Percentiles rank a stretch among this genome's conserved stretches.
Conservation (phyloP, 2,329 filamentous ascomycete species). For the Fusarium coffeatum region DNA sequence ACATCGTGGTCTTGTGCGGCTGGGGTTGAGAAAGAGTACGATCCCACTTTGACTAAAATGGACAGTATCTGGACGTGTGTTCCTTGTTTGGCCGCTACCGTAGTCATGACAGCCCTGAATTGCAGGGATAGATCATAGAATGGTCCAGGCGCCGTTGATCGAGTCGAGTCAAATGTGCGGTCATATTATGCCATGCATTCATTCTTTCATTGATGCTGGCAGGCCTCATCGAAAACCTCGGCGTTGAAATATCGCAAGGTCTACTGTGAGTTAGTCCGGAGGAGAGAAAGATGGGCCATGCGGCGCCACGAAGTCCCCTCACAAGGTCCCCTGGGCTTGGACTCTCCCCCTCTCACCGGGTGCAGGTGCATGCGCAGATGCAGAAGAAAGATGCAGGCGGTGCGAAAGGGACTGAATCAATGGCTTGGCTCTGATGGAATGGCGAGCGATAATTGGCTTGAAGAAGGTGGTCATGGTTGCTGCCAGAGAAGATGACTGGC, state of each 20-base stretch:
- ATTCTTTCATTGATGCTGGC: constrained; percentile 13
- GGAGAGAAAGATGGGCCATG: constrained; percentile 5
- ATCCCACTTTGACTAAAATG: constrained; percentile 33
- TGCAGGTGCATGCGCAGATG: constrained; percentile 35
- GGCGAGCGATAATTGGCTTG: constrained; percentile 16
- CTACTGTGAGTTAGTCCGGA: constrained; percentile 15
- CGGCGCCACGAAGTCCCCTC: constrained; percentile 23
- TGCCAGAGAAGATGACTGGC: constrained; percentile 48
- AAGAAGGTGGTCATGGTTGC: constrained; percentile 21
- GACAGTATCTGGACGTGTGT: constrained; percentile 17
- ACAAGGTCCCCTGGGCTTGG: constrained; percentile 9
- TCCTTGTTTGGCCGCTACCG: constrained; percentile 17
- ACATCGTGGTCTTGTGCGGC: constrained; percentile 38
- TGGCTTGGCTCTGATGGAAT: constrained; percentile 19
- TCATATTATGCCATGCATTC: constrained; percentile 12
- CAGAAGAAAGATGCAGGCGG: constrained; percentile 12
- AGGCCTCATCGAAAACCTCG: constrained; percentile 33
- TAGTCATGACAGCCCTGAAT: constrained; percentile 5
- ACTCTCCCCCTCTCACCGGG: constrained; percentile 23
- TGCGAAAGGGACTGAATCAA: constrained; percentile 32
- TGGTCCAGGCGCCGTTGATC: not conserved
- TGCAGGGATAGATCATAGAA: constrained; percentile 5
- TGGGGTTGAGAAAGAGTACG: constrained; percentile 34
- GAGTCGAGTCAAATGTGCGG: not conserved
- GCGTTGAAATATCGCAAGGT: not conserved